These are phyloP conservation scores for Suillus weaverae DNA, from an alignment of 768 basidiomycete species.

Conservation along the genomic window DNA sequence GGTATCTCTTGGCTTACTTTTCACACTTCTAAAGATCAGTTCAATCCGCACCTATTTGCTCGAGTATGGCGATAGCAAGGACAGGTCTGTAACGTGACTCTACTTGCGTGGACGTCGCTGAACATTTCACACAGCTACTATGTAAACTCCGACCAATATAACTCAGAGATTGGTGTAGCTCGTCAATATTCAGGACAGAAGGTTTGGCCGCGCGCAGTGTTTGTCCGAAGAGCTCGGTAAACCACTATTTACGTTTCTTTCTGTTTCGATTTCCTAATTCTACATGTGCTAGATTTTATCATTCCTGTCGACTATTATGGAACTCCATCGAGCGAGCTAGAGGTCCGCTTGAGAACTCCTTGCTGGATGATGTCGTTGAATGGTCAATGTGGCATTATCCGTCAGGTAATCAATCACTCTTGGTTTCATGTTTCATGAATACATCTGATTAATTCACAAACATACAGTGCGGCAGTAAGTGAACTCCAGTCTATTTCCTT, in stretches of 20 bases:
- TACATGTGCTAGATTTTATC: constrained; percentile 49
- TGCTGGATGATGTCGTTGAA: constrained; percentile 71
- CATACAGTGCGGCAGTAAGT: constrained; percentile 32
- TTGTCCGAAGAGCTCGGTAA: constrained; percentile 65
- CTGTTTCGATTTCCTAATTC: constrained; percentile 7
- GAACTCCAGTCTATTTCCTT: neutral
- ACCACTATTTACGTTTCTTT: constrained; percentile 11
- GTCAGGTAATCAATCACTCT: constrained; percentile 32
- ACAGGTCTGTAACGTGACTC: constrained; percentile 35
- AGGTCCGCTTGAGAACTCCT: constrained; percentile 54
- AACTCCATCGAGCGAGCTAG: constrained; percentile 70
- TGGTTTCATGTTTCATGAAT: neutral
- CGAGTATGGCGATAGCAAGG: constrained; percentile 73
- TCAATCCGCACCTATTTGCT: constrained; percentile 72
- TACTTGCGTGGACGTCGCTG: constrained; percentile 3
- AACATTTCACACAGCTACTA: constrained; percentile 44
- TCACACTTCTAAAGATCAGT: neutral
- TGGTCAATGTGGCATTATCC: constrained; percentile 83
- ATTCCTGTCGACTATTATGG: constrained; percentile 68
- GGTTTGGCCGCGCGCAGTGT: constrained; percentile 73
- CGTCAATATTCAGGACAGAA: constrained; percentile 71
- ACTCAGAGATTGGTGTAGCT: constrained; percentile 62
- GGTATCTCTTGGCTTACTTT: neutral
- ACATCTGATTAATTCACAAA: neutral
- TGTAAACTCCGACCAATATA: constrained; percentile 57